A percentile compares a stretch with the other conserved stretches of the same genome.
Conservation (phyloP, 768 basidiomycete genomes). For the Termitomyces eurrhizus region DNA sequence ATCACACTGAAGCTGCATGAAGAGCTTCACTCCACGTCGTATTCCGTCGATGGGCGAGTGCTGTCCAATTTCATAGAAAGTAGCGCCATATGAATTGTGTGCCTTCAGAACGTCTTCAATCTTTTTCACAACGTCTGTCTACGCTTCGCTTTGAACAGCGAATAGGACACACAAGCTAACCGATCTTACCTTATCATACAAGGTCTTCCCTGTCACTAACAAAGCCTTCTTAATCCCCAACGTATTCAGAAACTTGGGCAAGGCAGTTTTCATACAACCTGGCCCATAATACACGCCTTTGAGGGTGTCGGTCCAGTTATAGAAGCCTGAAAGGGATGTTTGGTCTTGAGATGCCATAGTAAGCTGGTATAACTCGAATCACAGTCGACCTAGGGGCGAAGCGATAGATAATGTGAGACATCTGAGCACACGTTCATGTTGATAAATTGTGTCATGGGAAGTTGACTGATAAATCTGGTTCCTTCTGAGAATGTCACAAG, state of each 20-base stretch:
- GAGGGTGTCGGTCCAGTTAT: slow-evolving; percentile 63
- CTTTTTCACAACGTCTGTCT: slow-evolving; percentile 60
- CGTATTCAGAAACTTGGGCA: slow-evolving; percentile 55
- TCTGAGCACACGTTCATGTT: background rate
- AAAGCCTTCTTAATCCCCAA: slow-evolving; percentile 62
- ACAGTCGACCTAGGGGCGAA: background rate
- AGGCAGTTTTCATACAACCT: slow-evolving; percentile 55
- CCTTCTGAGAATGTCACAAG: background rate
- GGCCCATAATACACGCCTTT: slow-evolving; percentile 73
- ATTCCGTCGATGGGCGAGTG: slow-evolving; percentile 71
- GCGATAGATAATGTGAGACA: background rate
- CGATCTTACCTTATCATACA: slow-evolving; percentile 53
- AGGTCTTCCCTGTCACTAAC: slow-evolving; percentile 67
- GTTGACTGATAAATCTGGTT: background rate
- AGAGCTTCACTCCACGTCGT: slow-evolving; percentile 46
- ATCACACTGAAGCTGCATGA: slow-evolving; percentile 57
- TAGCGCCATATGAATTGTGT: slow-evolving; percentile 56
- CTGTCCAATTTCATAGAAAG: slow-evolving; percentile 71
- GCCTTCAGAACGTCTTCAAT: slow-evolving; percentile 55
- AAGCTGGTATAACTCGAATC: background rate
- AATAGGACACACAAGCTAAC: background rate
- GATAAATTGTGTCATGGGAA: background rate
- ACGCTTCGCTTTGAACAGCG: background rate
- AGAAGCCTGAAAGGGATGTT: slow-evolving; percentile 43
- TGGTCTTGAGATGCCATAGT: slow-evolving; percentile 17